Base-by-base conservation (phyloP, 768 basidiomycete species). In the Mycena vulgaris region DNA sequence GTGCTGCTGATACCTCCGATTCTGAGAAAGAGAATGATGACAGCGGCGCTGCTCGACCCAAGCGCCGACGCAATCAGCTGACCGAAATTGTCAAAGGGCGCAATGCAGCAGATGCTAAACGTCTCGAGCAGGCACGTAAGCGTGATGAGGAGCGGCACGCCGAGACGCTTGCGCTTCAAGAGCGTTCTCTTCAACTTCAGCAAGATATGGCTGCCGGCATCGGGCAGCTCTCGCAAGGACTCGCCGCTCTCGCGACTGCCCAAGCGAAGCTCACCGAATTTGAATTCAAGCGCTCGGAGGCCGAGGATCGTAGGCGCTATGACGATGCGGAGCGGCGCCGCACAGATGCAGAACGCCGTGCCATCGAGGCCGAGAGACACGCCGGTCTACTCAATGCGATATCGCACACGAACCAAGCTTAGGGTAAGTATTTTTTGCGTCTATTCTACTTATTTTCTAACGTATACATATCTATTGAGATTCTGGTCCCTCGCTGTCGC, bases 61-160 rank as follows among this genome's bases (percentile, higher is more conserved):
- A 61, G 33, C 62, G 55, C 21, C 25, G 68, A 7, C 52, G 37
- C 10, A 69, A 68, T n/a, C 67, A 64, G n/a, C 61, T 69, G n/a
- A 21, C 40, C 2, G 52, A 69, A 1, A 47, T 69, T 6, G 37
- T 69, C 40, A 25, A 63, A 30, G 5, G 58, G 2, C 68, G 56
- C 25, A 69, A 69, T n/a, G n/a, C n/a, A n/a, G n/a, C n/a, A n/a
- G n/a, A n/a, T n/a, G n/a, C n/a, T n/a, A n/a, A n/a, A n/a, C n/a
- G n/a, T n/a, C n/a, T n/a, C n/a, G n/a, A n/a, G n/a, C n/a, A n/a
- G n/a, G n/a, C n/a, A n/a, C n/a, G n/a, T n/a, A n/a, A n/a, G n/a
- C n/a, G n/a, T n/a, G n/a, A n/a, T n/a, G n/a, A n/a, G n/a, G n/a
- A n/a, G n/a, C n/a, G n/a, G n/a, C n/a, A n/a, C n/a, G n/a, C n/a